Conservation (phyloP, 768 basidiomycete species). For the Suillus plorans region DNA sequence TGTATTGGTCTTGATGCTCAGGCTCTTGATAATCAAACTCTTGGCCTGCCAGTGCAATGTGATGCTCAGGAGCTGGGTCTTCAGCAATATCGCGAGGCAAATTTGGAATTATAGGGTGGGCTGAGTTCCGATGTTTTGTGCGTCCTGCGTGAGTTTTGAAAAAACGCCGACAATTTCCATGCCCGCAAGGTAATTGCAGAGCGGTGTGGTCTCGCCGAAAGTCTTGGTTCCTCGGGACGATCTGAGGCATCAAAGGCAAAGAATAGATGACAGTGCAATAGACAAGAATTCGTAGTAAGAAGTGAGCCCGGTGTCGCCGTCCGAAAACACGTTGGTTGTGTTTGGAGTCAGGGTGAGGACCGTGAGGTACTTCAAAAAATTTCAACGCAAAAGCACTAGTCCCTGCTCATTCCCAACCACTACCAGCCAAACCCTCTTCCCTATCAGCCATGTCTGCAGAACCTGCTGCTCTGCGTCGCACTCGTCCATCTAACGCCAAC, state of each 20-base stretch:
- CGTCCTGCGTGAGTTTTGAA: neutral
- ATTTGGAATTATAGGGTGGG: neutral
- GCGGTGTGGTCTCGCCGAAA: neutral
- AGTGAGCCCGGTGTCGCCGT: neutral
- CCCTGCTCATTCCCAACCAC: neutral
- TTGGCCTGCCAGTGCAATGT: neutral
- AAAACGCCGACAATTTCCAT: neutral
- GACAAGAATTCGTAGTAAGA: neutral
- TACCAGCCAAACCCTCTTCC: neutral
- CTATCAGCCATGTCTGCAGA: neutral
- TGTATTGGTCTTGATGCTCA: neutral
- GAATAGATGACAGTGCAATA: neutral
- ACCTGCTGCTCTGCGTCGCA: neutral
- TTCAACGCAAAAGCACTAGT: neutral
- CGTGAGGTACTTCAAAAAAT: neutral
- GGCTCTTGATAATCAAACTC: neutral
- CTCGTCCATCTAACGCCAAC: slow-evolving; percentile 1
- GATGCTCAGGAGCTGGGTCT: neutral
- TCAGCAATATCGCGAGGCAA: neutral
- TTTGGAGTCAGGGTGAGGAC: neutral
- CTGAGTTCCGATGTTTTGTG: neutral
- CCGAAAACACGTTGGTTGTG: neutral
- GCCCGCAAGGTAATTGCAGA: neutral
- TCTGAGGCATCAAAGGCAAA: neutral
- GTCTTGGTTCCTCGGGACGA: neutral